These are phyloP conservation scores for Lophiotrema nucula DNA, from an alignment of 495 filamentous ascomycete genomes.

Conservation along the genomic window DNA sequence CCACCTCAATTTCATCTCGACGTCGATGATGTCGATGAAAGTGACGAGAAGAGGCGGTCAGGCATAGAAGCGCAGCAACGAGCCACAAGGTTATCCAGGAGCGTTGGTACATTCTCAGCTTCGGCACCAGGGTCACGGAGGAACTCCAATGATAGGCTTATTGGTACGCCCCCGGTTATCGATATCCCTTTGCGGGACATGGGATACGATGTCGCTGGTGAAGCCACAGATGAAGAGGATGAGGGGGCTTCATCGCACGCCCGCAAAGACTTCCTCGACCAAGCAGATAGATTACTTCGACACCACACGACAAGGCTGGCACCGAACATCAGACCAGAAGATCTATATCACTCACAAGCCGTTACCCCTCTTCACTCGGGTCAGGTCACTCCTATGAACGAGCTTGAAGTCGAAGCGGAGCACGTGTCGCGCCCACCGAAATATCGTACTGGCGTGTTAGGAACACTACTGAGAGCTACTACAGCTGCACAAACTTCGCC, in stretches of 20 bases:
- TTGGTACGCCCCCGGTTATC: background rate
- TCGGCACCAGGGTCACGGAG: slow-evolving; percentile 27
- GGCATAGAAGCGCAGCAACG: slow-evolving; percentile 26
- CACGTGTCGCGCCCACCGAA: slow-evolving; percentile 67
- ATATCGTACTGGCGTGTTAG: slow-evolving; percentile 75
- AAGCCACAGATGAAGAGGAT: slow-evolving; percentile 25
- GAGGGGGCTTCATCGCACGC: background rate
- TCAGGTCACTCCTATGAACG: slow-evolving; percentile 59
- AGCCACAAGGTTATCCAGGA: slow-evolving; percentile 23
- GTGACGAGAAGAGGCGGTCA: slow-evolving; percentile 23
- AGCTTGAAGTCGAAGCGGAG: slow-evolving; percentile 57
- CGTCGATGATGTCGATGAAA: slow-evolving; percentile 13
- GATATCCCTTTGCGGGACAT: slow-evolving; percentile 3
- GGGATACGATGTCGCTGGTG: background rate
- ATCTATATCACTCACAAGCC: slow-evolving; percentile 20
- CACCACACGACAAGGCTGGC: slow-evolving; percentile 17
- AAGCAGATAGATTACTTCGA: slow-evolving; percentile 22
- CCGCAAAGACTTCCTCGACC: slow-evolving; percentile 9
- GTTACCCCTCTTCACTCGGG: slow-evolving; percentile 48
- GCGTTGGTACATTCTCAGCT: slow-evolving; percentile 26
- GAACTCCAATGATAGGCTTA: slow-evolving; percentile 21
- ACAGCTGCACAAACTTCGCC: slow-evolving; percentile 10
- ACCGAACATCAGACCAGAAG: slow-evolving; percentile 12
- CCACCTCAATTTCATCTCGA: slow-evolving; percentile 25
- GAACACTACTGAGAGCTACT: slow-evolving; percentile 75